Conservation (phyloP, 1,284 basidiomycete genomes). For the Amylostereum areolatum region DNA sequence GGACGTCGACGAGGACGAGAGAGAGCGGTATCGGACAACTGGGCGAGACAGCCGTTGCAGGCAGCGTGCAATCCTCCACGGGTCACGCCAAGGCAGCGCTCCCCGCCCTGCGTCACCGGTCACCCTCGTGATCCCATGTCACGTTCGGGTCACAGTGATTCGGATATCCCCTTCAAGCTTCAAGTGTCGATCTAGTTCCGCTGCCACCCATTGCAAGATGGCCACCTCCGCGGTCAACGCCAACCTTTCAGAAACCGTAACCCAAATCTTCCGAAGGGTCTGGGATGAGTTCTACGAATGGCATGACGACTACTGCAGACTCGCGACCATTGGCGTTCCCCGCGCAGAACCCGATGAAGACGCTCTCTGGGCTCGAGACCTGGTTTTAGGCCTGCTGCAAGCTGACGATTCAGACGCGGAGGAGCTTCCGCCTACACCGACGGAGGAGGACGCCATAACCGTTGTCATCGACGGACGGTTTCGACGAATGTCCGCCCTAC, state of each 20-base stretch:
- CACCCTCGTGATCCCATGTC: not conserved
- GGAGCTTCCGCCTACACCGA: not conserved
- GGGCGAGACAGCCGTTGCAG: too few species aligned
- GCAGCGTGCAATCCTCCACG: too few species aligned
- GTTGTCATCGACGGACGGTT: not conserved
- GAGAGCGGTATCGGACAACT: too few species aligned
- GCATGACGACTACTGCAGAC: conserved; percentile 8
- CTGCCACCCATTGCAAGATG: not conserved
- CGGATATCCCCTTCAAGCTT: not conserved
- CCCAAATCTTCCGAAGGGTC: conserved; percentile 8
- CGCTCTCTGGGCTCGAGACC: not conserved
- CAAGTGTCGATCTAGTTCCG: too few species aligned
- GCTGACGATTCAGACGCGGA: not conserved
- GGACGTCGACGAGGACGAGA: too few species aligned
- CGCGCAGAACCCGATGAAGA: not conserved
- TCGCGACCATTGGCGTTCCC: not conserved
- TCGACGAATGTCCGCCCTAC: conserved; percentile 26
- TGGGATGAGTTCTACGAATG: conserved; percentile 14
- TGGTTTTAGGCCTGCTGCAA: conserved; percentile 9
- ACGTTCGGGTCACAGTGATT: not conserved
- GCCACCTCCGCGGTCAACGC: not conserved
- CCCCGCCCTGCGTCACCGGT: not conserved
- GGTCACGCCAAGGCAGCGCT: too few species aligned
- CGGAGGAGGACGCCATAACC: not conserved
- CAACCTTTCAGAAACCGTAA: not conserved